Evolutionary conservation across 2,329 filamentous ascomycete species (phyloP).

Genomic region (Eutypa lata): DNA sequence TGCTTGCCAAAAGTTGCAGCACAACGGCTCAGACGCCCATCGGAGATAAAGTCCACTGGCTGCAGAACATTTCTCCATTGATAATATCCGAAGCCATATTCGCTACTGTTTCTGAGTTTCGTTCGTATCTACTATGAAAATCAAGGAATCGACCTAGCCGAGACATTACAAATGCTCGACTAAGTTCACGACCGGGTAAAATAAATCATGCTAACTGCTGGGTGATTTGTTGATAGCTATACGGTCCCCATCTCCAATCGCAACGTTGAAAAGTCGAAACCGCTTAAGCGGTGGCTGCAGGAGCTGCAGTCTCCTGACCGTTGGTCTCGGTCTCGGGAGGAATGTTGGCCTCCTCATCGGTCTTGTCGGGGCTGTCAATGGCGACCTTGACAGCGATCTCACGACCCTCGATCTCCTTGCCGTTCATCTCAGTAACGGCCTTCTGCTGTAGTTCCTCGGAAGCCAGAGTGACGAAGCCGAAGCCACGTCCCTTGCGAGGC

Average conservation of each 20-base stretch:
- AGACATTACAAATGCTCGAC: conserved; percentile 16
- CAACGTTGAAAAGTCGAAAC: conserved; percentile 8
- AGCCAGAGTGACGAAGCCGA: conserved; percentile 94
- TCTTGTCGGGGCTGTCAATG: conserved; percentile 98
- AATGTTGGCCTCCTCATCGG: conserved; percentile 74
- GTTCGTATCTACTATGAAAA: conserved; percentile 25
- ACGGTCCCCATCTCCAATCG: conserved; percentile 19
- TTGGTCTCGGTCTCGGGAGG: conserved; percentile 42
- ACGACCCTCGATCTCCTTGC: conserved; percentile 97
- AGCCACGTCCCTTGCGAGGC: conserved; percentile 97
- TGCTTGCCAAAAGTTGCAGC: conserved; percentile 27
- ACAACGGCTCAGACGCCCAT: conserved; percentile 14
- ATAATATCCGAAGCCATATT: conserved; percentile 24
- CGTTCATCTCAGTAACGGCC: conserved; percentile 97
- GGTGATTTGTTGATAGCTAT: conserved; percentile 16
- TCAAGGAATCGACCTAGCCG: conserved; percentile 20
- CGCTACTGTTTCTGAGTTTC: conserved; percentile 21
- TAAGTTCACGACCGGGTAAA: conserved; percentile 14
- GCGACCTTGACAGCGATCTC: conserved; percentile 99
- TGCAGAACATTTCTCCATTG: conserved; percentile 16
- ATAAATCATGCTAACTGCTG: conserved; percentile 21
- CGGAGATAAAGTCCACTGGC: conserved; percentile 18
- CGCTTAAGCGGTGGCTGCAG: conserved; percentile 30
- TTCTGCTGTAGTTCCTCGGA: conserved; percentile 97
- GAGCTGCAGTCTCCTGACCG: conserved; percentile 36